Percentiles rank a stretch among this genome's conserved stretches.
Conservation (phyloP, 225 moss, liverwort and hornwort species). For the Physcomitrium patens region DNA sequence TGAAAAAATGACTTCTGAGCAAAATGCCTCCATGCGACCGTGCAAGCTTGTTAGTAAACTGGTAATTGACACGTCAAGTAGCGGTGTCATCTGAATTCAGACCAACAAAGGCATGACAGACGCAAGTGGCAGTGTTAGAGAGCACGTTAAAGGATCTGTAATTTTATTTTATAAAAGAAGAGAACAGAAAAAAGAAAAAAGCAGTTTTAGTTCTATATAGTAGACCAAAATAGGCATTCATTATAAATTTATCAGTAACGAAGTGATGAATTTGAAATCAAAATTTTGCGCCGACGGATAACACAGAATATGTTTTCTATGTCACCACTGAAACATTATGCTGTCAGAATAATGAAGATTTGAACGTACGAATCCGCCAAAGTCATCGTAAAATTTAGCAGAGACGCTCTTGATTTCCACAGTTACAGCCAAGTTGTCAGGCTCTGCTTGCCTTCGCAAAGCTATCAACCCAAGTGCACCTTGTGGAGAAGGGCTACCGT, state of each 20-base stretch:
- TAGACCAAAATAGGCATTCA: not conserved
- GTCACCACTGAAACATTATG: not conserved
- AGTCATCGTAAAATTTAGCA: conserved; percentile 84
- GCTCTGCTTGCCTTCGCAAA: conserved; percentile 59
- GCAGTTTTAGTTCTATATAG: too few species aligned
- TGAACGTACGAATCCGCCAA: conserved; percentile 84
- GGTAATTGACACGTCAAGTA: conserved; percentile 70
- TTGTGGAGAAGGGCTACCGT: conserved; percentile 64
- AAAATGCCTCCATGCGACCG: conserved; percentile 78
- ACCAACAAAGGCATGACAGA: not conserved
- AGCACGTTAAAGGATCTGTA: not conserved
- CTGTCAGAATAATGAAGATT: not conserved
- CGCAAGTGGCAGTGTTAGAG: not conserved
- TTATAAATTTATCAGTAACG: not conserved
- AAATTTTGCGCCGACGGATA: not conserved
- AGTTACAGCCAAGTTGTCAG: conserved; percentile 72
- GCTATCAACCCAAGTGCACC: conserved; percentile 81
- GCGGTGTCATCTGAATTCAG: conserved; percentile 83
- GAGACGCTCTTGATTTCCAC: conserved; percentile 76
- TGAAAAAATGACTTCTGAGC: conserved; percentile 66
- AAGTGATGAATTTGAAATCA: not conserved
- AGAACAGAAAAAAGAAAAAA: not conserved
- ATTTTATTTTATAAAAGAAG: too few species aligned
- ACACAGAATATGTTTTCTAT: not conserved
- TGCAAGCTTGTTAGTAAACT: conserved; percentile 68